Evolutionary conservation across 129 eudicot species (phyloP).

Genomic region (Saposhnikovia divaricata): DNA sequence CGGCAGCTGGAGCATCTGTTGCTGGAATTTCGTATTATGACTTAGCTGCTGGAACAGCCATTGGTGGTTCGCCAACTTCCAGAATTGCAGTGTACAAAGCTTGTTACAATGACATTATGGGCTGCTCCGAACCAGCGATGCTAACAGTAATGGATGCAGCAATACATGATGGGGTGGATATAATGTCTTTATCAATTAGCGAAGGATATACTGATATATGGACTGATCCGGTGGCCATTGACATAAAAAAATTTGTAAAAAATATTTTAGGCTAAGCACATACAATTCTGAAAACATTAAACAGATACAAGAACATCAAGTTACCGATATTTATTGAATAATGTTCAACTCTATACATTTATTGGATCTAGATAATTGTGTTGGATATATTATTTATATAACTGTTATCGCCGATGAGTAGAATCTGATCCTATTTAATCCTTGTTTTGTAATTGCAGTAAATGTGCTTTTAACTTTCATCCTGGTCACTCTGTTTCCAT

Average conservation of each 20-base stretch:
- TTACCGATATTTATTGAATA: too few relatives aligned
- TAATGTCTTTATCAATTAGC: constrained; percentile 67
- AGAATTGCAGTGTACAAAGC: constrained; percentile 52
- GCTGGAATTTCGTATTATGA: constrained; percentile 65
- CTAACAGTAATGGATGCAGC: constrained; percentile 79
- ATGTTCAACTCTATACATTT: too few relatives aligned
- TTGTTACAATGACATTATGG: not conserved
- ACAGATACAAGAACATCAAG: too few relatives aligned
- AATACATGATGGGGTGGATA: constrained; percentile 64
- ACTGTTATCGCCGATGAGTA: too few relatives aligned
- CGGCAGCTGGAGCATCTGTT: constrained; percentile 61
- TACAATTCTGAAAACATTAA: too few relatives aligned
- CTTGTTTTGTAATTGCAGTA: too few relatives aligned
- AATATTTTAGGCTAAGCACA: too few relatives aligned
- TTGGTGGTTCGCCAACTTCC: constrained; percentile 60
- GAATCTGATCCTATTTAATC: too few relatives aligned
- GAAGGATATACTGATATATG: constrained; percentile 31
- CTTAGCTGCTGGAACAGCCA: constrained; percentile 64
- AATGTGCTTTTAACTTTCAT: too few relatives aligned
- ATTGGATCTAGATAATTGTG: too few relatives aligned
- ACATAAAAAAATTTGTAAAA: constrained; percentile 8
- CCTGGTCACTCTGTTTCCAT: too few relatives aligned
- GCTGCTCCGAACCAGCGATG: constrained; percentile 61
- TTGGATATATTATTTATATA: too few relatives aligned
- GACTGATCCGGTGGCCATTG: constrained; percentile 65